phyloP scores from a whole-genome alignment of 2,329 filamentous ascomycete species.

The Cercospora sesami region DNA sequence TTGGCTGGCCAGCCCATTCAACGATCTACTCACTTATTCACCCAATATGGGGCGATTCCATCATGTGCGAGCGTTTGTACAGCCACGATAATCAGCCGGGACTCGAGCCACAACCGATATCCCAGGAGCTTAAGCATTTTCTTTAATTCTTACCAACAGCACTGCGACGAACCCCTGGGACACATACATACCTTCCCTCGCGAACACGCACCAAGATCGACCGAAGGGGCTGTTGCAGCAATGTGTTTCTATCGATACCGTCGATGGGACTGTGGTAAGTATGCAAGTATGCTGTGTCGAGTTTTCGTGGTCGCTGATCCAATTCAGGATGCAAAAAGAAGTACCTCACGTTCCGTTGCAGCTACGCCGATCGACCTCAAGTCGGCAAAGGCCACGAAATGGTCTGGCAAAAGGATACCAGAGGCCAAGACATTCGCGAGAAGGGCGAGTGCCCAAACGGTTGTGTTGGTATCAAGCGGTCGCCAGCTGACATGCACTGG shows the following conservation, averaged over 20 bases:
- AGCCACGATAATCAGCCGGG: background rate
- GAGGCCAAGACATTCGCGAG: conserved; percentile 5
- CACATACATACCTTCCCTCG: background rate
- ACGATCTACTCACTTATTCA: conserved; percentile 1
- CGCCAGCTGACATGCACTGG: background rate
- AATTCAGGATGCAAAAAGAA: conserved; percentile 14
- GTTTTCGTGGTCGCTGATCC: background rate
- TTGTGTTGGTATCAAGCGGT: background rate
- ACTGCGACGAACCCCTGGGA: background rate
- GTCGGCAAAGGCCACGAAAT: conserved; percentile 9
- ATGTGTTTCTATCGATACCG: conserved; percentile 15
- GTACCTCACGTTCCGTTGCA: conserved; percentile 12
- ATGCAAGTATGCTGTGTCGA: background rate
- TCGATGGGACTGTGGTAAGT: conserved; percentile 10
- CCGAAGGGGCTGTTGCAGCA: background rate
- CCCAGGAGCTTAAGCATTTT: background rate
- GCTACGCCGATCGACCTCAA: conserved; percentile 2
- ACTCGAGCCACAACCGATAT: background rate
- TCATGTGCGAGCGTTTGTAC: background rate
- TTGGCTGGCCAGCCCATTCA: background rate
- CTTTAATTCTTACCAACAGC: background rate
- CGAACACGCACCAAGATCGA: background rate
- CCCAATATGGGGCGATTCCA: background rate
- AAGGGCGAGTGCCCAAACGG: background rate
- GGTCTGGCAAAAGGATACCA: conserved; percentile 11